A percentile compares a stretch with the other conserved stretches of the same genome.
Conservation (phyloP, 352 stramenopile species). For the Pythium vanterpoolii region DNA sequence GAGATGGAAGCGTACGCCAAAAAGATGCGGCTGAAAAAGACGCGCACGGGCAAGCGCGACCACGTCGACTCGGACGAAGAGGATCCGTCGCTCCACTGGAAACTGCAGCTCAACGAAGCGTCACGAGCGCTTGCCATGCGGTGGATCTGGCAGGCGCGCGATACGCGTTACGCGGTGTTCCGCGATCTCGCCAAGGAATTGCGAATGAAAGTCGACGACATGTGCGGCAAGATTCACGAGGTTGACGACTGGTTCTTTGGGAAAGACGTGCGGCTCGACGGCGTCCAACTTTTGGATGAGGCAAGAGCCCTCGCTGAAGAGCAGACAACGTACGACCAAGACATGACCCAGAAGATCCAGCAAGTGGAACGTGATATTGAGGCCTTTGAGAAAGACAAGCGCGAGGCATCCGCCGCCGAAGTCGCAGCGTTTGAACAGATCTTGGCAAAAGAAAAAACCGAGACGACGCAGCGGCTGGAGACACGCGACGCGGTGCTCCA, state of each 20-base stretch:
- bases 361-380: slow-evolving; percentile 85
- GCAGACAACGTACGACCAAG: slow-evolving; percentile 67
- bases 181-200: slow-evolving; percentile 50
- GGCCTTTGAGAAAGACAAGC: slow-evolving; percentile 68
- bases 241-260: slow-evolving; percentile 94
- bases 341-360: slow-evolving; percentile 69
- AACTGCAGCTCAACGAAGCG: slow-evolving; percentile 81
- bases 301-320: slow-evolving; percentile 51
- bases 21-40: slow-evolving; percentile 77
- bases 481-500: slow-evolving; percentile 77
- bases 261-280: slow-evolving; percentile 83
- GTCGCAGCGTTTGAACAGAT: slow-evolving; percentile 61
- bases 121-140: slow-evolving; percentile 63
- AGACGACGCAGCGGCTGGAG: slow-evolving; percentile 45
- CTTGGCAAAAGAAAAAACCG: slow-evolving; percentile 49
- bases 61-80: slow-evolving; percentile 76
- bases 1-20: slow-evolving; percentile 94
- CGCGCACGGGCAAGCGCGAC: slow-evolving; percentile 51
- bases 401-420: slow-evolving; percentile 52
- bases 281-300: slow-evolving; percentile 54
- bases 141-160: slow-evolving; percentile 82
- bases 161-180: slow-evolving; percentile 47
- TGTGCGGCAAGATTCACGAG: slow-evolving; percentile 82
- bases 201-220: slow-evolving; percentile 41
- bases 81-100: slow-evolving; percentile 64